These are phyloP conservation scores for Saturnispora gosingensis DNA, from an alignment of 805 yeast species.

Conservation along the genomic window DNA sequence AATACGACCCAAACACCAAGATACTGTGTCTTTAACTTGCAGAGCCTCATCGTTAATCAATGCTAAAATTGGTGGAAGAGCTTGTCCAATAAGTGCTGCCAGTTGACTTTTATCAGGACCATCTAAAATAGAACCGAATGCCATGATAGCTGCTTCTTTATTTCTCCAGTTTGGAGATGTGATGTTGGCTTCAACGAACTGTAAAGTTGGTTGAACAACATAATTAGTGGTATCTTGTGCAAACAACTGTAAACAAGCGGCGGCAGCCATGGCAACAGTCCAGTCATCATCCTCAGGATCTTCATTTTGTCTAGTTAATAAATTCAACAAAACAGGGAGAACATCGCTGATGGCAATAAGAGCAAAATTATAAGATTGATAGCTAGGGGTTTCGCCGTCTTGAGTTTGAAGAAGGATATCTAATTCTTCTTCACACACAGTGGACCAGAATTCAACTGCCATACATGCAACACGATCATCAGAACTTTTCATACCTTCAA, in stretches of 20 bases:
- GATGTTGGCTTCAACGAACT: constrained; percentile 73
- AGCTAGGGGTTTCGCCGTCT: constrained; percentile 41
- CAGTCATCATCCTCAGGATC: constrained; percentile 94
- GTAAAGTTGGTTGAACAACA: constrained; percentile 76
- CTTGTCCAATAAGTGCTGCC: constrained; percentile 63
- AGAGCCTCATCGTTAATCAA: constrained; percentile 67
- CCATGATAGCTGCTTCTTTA: constrained; percentile 98
- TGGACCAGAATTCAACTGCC: constrained; percentile 99
- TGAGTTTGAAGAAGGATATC: constrained; percentile 65
- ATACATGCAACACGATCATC: constrained; percentile 88
- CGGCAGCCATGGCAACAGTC: constrained; percentile 98
- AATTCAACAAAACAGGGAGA: constrained; percentile 71
- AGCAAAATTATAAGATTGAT: constrained; percentile 71
- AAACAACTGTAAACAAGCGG: constrained; percentile 88
- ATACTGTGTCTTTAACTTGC: constrained; percentile 93
- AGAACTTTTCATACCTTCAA: constrained; percentile 77
- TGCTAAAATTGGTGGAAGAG: constrained; percentile 65
- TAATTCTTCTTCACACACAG: constrained; percentile 97
- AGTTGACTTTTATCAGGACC: constrained; percentile 79
- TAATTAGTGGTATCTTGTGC: constrained; percentile 85
- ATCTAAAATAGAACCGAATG: constrained; percentile 92
- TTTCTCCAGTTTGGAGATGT: constrained; percentile 61
- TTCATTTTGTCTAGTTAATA: constrained; percentile 83
- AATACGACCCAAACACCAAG: constrained; percentile 97
- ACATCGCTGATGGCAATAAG: constrained; percentile 75